Evolutionary conservation across 176 grass and related monocot species (phyloP).

Genomic region (Puya raimondii): DNA sequence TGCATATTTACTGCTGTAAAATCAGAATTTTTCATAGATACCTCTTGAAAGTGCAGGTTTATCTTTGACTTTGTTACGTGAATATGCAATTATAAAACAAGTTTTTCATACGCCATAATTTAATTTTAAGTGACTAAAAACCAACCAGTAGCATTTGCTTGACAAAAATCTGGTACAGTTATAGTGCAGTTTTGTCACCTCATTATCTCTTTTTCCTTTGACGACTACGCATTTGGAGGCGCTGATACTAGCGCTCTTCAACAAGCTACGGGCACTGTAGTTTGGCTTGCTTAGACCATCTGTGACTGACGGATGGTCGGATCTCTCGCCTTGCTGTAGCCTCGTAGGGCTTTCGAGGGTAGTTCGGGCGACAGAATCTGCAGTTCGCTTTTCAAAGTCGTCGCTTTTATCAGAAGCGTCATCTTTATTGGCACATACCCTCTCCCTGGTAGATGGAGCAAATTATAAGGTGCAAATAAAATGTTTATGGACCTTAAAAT

Average conservation of each 20-base stretch:
- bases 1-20: too few relatives aligned
- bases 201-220: conserved; percentile 47
- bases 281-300: conserved; percentile 58
- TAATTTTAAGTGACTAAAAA: background rate
- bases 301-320: conserved; percentile 39
- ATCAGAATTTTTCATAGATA: conserved; percentile 4
- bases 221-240: conserved; percentile 67
- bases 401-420: conserved; percentile 14
- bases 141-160: background rate
- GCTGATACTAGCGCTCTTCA: conserved; percentile 91
- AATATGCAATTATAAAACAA: too few relatives aligned
- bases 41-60: conserved; percentile 23
- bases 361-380: conserved; percentile 26
- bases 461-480: conserved; percentile 11
- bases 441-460: conserved; percentile 38
- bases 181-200: conserved; percentile 39
- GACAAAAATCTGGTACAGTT: background rate
- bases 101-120: background rate
- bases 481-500: conserved; percentile 9
- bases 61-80: background rate
- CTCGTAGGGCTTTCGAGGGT: conserved; percentile 25
- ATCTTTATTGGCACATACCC: conserved; percentile 50
- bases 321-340: conserved; percentile 33
- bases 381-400: conserved; percentile 40
- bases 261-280: conserved; percentile 43